Evolutionary conservation across 306 rosid species (phyloP), one percentile per base, ranked within the genome.

Genomic region (Mimosa pudica): DNA sequence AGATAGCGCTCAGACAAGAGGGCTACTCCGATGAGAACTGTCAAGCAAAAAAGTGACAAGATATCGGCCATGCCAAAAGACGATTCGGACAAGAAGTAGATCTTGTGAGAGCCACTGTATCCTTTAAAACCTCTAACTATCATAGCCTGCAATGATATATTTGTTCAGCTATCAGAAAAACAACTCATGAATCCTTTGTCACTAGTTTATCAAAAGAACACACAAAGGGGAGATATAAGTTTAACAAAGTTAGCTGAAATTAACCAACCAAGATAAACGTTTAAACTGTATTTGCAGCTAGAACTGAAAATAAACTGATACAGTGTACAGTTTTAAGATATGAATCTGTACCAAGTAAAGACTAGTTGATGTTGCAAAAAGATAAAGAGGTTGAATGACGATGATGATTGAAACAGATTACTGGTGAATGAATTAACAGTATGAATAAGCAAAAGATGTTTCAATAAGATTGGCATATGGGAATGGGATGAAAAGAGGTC

Each of bases 61-160:
- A 89, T 7, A 80, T 94, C 93, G 65, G 82, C 83, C 77, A 77
- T 69, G 16, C 97, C 91, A 62, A 93, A 81, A 66, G 97, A 87
- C 61, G 95, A 79, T 81, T 88, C 91, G 8, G 97, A 90, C 80
- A 92, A 83, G 82, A 89, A 87, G 86, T 91, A 91, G 61, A 94
- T 87, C 80, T 88, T 94, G 72, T 94, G 97, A 70, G 74, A 46
- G 48, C 81, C 82, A 75, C 92, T 70, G 75, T 94, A 89, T 73
- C 98, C 98, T 87, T 91, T 90, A 74, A 94, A 94, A 45, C 98
- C 98, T 87, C 98, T 89, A 63, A 86, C 97, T 65, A 94, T 91
- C 98, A 94, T 94, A 60, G 98, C 98, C 98, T 94, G 90, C 82
- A 82, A 36, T 8, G 36, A 42, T 77, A 66, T 76, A 77, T 45